A percentile compares a stretch with the other conserved stretches of the same genome.
phyloP scores from a whole-genome alignment of 805 yeast species.

The Candida glaebosa region DNA sequence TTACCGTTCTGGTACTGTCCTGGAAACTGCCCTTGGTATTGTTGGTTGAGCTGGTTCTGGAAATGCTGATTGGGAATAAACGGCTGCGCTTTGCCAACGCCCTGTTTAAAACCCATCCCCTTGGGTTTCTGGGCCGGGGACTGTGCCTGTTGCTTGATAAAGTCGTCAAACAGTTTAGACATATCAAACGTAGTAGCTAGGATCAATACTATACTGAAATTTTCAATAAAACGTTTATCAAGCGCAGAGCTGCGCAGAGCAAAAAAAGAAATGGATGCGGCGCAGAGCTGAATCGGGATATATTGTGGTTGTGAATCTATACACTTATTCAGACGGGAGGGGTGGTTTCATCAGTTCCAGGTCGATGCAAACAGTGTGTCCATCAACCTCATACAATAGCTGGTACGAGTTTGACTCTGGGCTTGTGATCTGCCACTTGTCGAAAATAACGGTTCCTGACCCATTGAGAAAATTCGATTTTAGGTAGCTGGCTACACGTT shows the following conservation, averaged over 20 bases:
- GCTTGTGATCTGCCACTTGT: slow-evolving; percentile 3
- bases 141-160: slow-evolving; percentile 44
- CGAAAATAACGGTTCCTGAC: background rate
- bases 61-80: slow-evolving; percentile 12
- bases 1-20: slow-evolving; percentile 7
- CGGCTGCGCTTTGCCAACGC: slow-evolving; percentile 6
- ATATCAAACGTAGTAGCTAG: slow-evolving; percentile 7
- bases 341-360: background rate
- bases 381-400: background rate
- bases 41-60: slow-evolving; percentile 10
- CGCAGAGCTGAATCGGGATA: background rate
- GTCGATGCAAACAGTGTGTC: background rate
- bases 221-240: slow-evolving; percentile 1
- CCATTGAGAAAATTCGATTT: background rate
- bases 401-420: background rate
- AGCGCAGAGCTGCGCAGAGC: slow-evolving; percentile 3
- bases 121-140: slow-evolving; percentile 27
- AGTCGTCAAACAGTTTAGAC: slow-evolving; percentile 48
- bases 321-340: background rate
- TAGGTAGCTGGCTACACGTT: background rate
- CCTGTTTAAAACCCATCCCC: slow-evolving; percentile 25
- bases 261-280: background rate
- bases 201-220: slow-evolving; percentile 2
- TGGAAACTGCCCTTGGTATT: slow-evolving; percentile 7
- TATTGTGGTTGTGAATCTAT: background rate